These are phyloP conservation scores for Rheum nobile DNA, from an alignment of 148 eudicot genomes.

Conservation along the genomic window DNA sequence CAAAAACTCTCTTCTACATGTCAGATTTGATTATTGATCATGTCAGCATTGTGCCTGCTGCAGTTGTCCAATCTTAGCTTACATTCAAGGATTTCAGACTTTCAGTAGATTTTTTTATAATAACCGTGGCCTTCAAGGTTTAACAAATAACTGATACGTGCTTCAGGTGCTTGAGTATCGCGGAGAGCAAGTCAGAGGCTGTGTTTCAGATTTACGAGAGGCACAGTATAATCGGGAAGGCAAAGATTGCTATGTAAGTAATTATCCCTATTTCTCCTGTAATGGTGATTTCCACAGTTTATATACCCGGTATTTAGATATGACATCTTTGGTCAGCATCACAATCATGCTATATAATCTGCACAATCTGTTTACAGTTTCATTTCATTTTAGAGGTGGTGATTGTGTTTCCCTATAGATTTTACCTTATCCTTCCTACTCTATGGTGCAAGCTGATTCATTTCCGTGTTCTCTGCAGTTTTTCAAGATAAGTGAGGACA, in stretches of 20 bases:
- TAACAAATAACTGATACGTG: neutral
- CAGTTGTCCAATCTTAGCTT: too few species aligned
- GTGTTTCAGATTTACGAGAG: conserved; percentile 88
- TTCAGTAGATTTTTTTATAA: neutral
- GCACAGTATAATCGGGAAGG: conserved; percentile 62
- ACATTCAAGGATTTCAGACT: neutral
- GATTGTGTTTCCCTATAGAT: too few species aligned
- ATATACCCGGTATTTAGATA: neutral
- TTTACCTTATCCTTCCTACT: too few species aligned
- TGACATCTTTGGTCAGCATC: neutral
- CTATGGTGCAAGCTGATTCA: neutral
- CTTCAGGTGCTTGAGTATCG: conserved; percentile 85
- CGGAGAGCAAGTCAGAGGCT: conserved; percentile 88
- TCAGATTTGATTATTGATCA: too few species aligned
- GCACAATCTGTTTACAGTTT: neutral
- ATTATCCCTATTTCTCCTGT: neutral
- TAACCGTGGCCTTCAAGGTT: neutral
- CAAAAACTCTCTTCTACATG: too few species aligned
- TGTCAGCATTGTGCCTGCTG: too few species aligned
- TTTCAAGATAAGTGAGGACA: conserved; percentile 79
- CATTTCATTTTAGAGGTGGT: too few species aligned
- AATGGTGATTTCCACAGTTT: neutral
- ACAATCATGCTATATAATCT: neutral
- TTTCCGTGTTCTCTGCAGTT: conserved; percentile 37
- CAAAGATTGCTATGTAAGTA: conserved; percentile 88